Conservation (phyloP, 768 basidiomycete species). For the Obba rivulosa region DNA sequence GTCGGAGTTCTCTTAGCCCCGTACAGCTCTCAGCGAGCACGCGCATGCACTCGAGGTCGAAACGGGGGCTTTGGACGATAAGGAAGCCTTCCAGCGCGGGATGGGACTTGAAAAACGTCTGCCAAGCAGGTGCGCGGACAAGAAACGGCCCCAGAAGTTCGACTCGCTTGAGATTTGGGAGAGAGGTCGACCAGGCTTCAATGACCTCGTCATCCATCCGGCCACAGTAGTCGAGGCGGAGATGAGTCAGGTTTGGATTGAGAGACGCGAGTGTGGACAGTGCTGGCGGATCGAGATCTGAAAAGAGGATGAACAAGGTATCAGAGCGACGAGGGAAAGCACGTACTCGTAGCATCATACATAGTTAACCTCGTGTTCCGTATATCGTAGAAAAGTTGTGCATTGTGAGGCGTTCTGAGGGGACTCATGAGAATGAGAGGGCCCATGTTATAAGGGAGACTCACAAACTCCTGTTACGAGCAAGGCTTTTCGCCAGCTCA, state of each 20-base stretch:
- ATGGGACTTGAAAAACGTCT: conserved; percentile 61
- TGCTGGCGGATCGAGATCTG: conserved; percentile 67
- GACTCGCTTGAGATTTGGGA: conserved; percentile 64
- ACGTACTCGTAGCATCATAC: conserved; percentile 87
- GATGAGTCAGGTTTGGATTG: conserved; percentile 75
- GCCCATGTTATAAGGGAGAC: conserved; percentile 24
- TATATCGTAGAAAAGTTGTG: conserved; percentile 76
- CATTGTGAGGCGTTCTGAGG: conserved; percentile 71
- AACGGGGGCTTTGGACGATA: conserved; percentile 82
- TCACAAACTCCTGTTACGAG: conserved; percentile 77
- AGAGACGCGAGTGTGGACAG: conserved; percentile 68
- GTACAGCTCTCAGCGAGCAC: conserved; percentile 48
- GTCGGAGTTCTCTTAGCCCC: conserved; percentile 63
- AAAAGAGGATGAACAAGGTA: neutral
- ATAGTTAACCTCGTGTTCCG: conserved; percentile 63
- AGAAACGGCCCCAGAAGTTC: conserved; percentile 88
- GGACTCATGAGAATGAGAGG: neutral
- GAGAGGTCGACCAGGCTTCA: conserved; percentile 49
- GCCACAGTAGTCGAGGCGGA: conserved; percentile 86
- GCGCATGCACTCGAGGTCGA: conserved; percentile 64
- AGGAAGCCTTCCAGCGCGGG: conserved; percentile 65
- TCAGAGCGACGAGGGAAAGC: neutral
- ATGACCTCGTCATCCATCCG: conserved; percentile 64
- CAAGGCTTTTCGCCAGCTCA: conserved; percentile 75
- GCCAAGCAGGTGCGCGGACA: conserved; percentile 71